A percentile compares a stretch with the other conserved stretches of the same genome.
These are phyloP conservation scores for Aplosporella prunicola DNA, from an alignment of 2,329 filamentous ascomycete genomes.

Conservation along the genomic window DNA sequence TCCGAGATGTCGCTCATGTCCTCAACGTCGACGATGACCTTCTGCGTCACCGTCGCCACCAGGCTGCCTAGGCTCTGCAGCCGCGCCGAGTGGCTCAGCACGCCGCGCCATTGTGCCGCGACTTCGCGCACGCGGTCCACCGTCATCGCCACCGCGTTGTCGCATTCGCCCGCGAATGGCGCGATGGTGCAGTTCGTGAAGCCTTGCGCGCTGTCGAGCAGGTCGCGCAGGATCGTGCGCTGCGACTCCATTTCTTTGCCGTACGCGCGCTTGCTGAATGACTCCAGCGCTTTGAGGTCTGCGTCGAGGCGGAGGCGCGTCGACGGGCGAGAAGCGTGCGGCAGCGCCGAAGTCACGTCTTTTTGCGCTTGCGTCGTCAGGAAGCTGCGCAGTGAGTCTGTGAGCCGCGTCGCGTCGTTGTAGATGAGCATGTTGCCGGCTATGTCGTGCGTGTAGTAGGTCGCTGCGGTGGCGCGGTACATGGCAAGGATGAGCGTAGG, in stretches of 20 bases:
- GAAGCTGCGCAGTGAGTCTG: conserved; percentile 43
- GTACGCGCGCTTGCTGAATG: conserved; percentile 52
- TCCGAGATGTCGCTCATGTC: conserved; percentile 56
- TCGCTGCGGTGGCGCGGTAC: conserved; percentile 66
- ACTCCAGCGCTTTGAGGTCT: conserved; percentile 48
- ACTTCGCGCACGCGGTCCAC: conserved; percentile 49
- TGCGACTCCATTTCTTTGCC: conserved; percentile 57
- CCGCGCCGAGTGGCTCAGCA: conserved; percentile 50
- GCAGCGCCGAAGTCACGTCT: conserved; percentile 22
- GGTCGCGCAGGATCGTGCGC: conserved; percentile 51
- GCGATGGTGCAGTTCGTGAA: conserved; percentile 50
- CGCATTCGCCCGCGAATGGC: conserved; percentile 51
- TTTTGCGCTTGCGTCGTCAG: conserved; percentile 34
- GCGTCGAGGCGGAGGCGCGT: conserved; percentile 39
- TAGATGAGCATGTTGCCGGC: conserved; percentile 55
- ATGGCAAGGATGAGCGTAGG: conserved; percentile 67
- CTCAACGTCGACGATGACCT: conserved; percentile 53
- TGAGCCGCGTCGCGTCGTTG: conserved; percentile 53
- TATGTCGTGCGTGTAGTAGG: conserved; percentile 57
- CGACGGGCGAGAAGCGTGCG: conserved; percentile 23
- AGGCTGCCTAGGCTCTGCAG: conserved; percentile 54
- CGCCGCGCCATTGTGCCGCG: conserved; percentile 46
- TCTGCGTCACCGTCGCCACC: conserved; percentile 46
- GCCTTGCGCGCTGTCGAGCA: conserved; percentile 54
- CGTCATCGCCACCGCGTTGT: conserved; percentile 49